Conservation (phyloP, 1,139 yeast genomes). For the Yamadazyma taylorii region DNA sequence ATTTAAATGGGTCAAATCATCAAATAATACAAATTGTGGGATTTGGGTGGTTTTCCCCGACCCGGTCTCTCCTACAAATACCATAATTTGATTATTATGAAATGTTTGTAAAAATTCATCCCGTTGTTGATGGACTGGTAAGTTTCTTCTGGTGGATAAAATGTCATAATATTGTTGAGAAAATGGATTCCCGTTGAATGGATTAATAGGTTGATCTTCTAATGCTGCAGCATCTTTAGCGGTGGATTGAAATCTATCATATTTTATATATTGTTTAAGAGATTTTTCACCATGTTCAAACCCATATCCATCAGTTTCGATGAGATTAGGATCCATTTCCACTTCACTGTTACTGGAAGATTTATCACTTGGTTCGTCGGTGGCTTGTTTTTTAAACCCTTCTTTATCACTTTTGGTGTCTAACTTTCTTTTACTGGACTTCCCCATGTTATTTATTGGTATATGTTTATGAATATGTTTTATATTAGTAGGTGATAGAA, state of each 20-base stretch:
- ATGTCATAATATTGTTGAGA: conserved; percentile 72
- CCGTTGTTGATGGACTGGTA: conserved; percentile 94
- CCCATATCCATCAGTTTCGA: conserved; percentile 32
- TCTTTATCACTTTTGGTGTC: background rate
- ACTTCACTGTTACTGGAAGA: background rate
- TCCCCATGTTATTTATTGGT: background rate
- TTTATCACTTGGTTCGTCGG: background rate
- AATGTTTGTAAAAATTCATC: conserved; percentile 81
- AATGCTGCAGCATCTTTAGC: conserved; percentile 64
- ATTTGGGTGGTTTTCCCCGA: conserved; percentile 97
- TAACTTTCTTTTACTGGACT: conserved; percentile 1
- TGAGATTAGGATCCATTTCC: background rate
- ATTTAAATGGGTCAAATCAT: conserved; percentile 80
- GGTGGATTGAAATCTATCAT: conserved; percentile 64
- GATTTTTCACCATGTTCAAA: conserved; percentile 52
- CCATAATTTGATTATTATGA: conserved; percentile 91
- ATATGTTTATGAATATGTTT: no score
- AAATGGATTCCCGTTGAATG: conserved; percentile 71
- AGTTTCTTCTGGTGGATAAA: conserved; percentile 71
- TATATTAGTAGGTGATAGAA: no score
- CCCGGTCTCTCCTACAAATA: conserved; percentile 98
- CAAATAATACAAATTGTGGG: conserved; percentile 92
- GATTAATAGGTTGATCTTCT: conserved; percentile 67
- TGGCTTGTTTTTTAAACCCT: background rate
- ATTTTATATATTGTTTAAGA: conserved; percentile 43